Evolutionary conservation across 179 eudicot genomes (phyloP), one percentile per base, ranked within the genome.

Genomic region (Camellia oleifera): DNA sequence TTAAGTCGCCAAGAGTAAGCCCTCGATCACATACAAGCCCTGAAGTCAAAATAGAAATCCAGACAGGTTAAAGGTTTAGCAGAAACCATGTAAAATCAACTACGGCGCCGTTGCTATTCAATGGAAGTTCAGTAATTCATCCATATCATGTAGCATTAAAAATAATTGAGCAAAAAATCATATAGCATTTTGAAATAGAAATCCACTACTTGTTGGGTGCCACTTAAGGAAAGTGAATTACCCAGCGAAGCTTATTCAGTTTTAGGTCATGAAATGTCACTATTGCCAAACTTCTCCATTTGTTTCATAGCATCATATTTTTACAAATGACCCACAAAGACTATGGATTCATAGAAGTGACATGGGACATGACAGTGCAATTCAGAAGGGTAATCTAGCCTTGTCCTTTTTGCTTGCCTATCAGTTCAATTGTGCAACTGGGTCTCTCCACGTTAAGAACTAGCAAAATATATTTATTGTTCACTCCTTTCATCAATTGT

Each of bases 1-100:
- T 93, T 72, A 96, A 91, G 87, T 96, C 92, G 73, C 97, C 99
- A 79, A 96, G 91, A 69, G 93, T 83, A 77, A 96, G 97, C 50
- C 94, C 95, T 50, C 97, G 88, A 80, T 88, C 98, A 74, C 99
- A 96, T 75, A 94, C 81, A 79, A 96, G 86, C 53, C 99, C 98
- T 92, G 87, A 63, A 85, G 84, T 12, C 74, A 80, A 74, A 71
- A 69, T 9, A 68, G 44, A 23, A 50, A 68, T 10, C 52, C 75
- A 50, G 13, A 4, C 12, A 71, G 6, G 48, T 65, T 26, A 52
- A 65, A 17, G 13, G 13, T 50, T 40, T 32, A 5, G 54, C 54
- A 50, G 54, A 50, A 50, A 50, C 12, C 42, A 78, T 3, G 65
- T 52, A 26, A 77, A 77, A 65, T 64, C 48, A 52, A 46, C 1